Evolutionary conservation across 805 yeast species (phyloP).

Genomic region (Ogataea minuta): DNA sequence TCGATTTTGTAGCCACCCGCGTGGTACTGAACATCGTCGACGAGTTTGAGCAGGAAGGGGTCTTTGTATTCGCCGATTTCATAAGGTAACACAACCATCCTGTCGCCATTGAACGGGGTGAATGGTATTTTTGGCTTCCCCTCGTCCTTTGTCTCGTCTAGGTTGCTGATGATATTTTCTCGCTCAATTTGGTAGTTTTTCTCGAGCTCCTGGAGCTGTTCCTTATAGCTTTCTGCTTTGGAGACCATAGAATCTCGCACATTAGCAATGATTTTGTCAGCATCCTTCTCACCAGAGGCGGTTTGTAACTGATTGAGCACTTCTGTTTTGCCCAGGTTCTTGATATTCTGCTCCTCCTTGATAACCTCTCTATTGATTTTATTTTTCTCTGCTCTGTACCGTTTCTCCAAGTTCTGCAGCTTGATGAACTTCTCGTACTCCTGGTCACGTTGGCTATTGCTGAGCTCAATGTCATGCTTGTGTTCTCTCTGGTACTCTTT

Average conservation of each 20-base stretch:
- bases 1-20: slow-evolving; percentile 86
- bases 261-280: slow-evolving; percentile 47
- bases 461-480: slow-evolving; percentile 70
- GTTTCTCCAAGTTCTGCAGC: slow-evolving; percentile 67
- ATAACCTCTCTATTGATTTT: slow-evolving; percentile 59
- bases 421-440: slow-evolving; percentile 64
- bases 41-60: slow-evolving; percentile 46
- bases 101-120: slow-evolving; percentile 93
- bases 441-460: slow-evolving; percentile 68
- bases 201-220: slow-evolving; percentile 46
- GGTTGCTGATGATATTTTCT: slow-evolving; percentile 26
- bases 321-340: slow-evolving; percentile 49
- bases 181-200: slow-evolving; percentile 29
- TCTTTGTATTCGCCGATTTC: slow-evolving; percentile 50
- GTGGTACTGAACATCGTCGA: slow-evolving; percentile 57
- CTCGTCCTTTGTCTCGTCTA: slow-evolving; percentile 31
- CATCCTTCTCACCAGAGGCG: slow-evolving; percentile 34
- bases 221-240: slow-evolving; percentile 63
- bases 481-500: slow-evolving; percentile 71
- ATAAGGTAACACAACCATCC: slow-evolving; percentile 55
- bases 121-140: slow-evolving; percentile 52
- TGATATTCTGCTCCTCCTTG: slow-evolving; percentile 46
- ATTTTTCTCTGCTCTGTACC: slow-evolving; percentile 65
- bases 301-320: slow-evolving; percentile 49
- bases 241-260: slow-evolving; percentile 55